These are phyloP conservation scores for Physcomitrellopsis africana DNA, from an alignment of 225 moss, liverwort and hornwort species.

Conservation along the genomic window DNA sequence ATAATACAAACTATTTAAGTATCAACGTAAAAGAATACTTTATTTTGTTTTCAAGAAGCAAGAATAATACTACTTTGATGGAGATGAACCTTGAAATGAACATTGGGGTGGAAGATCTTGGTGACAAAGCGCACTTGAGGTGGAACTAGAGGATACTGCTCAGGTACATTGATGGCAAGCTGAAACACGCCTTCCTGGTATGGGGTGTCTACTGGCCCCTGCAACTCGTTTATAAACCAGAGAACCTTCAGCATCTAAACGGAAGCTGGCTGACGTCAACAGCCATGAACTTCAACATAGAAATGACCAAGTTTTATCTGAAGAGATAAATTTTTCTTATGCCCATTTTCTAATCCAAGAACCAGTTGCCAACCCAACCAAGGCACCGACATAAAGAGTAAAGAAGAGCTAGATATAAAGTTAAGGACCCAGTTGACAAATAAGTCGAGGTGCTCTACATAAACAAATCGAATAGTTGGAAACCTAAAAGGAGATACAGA, in stretches of 20 bases:
- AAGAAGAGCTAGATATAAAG: too few species aligned
- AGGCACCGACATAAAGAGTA: too few species aligned
- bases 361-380: too few species aligned
- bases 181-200: slow-evolving; percentile 59
- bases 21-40: too few species aligned
- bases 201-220: slow-evolving; percentile 15
- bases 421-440: too few species aligned
- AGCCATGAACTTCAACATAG: background rate
- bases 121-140: slow-evolving; percentile 99
- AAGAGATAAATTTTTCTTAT: too few species aligned
- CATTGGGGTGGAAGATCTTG: slow-evolving; percentile 95
- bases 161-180: slow-evolving; percentile 94
- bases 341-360: too few species aligned
- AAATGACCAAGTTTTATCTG: too few species aligned
- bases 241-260: background rate
- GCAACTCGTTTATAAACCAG: slow-evolving; percentile 11
- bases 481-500: slow-evolving; percentile 1
- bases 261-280: background rate
- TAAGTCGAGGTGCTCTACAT: background rate
- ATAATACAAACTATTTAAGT: background rate
- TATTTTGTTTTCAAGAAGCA: background rate
- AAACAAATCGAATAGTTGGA: slow-evolving; percentile 11
- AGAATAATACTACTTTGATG: background rate
- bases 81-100: slow-evolving; percentile 88
- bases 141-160: slow-evolving; percentile 97